phyloP scores from a whole-genome alignment of 2,329 filamentous ascomycete genomes.

The Ascochyta rabiei region DNA sequence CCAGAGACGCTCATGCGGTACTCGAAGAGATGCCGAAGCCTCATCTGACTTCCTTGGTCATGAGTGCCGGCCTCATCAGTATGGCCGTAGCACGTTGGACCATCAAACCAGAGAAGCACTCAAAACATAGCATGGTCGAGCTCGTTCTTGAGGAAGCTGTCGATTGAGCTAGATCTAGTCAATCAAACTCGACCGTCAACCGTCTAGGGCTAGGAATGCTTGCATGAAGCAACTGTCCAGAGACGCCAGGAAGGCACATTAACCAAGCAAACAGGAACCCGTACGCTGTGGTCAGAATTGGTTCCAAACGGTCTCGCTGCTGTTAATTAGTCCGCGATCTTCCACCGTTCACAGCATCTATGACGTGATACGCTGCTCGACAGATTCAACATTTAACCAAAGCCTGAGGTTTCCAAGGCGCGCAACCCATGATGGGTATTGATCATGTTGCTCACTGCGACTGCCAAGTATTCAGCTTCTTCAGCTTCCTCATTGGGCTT shows the following conservation, averaged over 20 bases:
- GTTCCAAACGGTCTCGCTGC: no score
- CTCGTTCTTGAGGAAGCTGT: slow-evolving; percentile 22
- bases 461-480: slow-evolving; percentile 14
- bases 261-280: neutral
- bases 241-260: neutral
- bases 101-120: slow-evolving; percentile 22
- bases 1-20: slow-evolving; percentile 31
- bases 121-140: slow-evolving; percentile 21
- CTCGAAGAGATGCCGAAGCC: slow-evolving; percentile 40
- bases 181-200: neutral
- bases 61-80: slow-evolving; percentile 43
- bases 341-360: neutral
- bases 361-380: neutral
- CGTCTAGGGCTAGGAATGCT: neutral
- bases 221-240: neutral
- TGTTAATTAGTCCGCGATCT: no score
- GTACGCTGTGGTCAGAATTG: no score
- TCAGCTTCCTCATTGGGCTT: slow-evolving; percentile 28
- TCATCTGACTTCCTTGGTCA: slow-evolving; percentile 40
- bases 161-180: neutral
- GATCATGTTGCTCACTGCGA: slow-evolving; percentile 1
- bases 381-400: neutral
- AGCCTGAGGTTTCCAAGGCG: slow-evolving; percentile 1
- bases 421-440: slow-evolving; percentile 5
- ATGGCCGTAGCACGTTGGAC: slow-evolving; percentile 37